These are phyloP conservation scores for Mariannaea sp. DNA, from an alignment of 2,329 filamentous ascomycete genomes.

Conservation along the genomic window DNA sequence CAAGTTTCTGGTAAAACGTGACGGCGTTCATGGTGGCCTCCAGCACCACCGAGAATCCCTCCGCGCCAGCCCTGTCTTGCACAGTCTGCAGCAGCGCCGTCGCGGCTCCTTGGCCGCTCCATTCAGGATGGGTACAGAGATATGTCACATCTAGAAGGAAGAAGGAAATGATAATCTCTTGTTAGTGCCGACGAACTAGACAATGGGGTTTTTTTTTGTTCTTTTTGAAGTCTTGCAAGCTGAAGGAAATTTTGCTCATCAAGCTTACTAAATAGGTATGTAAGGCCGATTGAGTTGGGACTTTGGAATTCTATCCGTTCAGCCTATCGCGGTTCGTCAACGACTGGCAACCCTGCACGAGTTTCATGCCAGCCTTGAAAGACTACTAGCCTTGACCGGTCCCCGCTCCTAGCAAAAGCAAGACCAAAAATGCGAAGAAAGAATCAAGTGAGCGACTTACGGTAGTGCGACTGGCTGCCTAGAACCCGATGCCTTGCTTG, in stretches of 20 bases:
- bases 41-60: conserved; percentile 43
- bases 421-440: background rate
- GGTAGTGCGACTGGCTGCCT: conserved; percentile 41
- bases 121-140: conserved; percentile 45
- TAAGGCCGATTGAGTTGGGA: conserved; percentile 12
- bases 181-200: conserved; percentile 19
- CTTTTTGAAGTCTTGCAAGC: conserved; percentile 1
- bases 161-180: background rate
- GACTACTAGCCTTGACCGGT: conserved; percentile 6
- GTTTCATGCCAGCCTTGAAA: conserved; percentile 1
- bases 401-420: conserved; percentile 8
- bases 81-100: conserved; percentile 41
- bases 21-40: conserved; percentile 48
- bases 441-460: conserved; percentile 39
- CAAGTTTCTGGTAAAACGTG: conserved; percentile 45
- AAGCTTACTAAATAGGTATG: no score
- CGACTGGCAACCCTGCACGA: conserved; percentile 18
- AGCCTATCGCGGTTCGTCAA: conserved; percentile 6
- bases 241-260: conserved; percentile 11
- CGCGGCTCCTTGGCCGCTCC: conserved; percentile 44
- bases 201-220: no score
- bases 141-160: conserved; percentile 43
- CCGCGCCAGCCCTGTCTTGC: conserved; percentile 40
- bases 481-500: conserved; percentile 40
- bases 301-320: background rate